Percentiles rank a stretch among this genome's conserved stretches.
These are phyloP conservation scores for Leucoagaricus sp. DNA, from an alignment of 1,284 basidiomycete species.

Conservation along the genomic window DNA sequence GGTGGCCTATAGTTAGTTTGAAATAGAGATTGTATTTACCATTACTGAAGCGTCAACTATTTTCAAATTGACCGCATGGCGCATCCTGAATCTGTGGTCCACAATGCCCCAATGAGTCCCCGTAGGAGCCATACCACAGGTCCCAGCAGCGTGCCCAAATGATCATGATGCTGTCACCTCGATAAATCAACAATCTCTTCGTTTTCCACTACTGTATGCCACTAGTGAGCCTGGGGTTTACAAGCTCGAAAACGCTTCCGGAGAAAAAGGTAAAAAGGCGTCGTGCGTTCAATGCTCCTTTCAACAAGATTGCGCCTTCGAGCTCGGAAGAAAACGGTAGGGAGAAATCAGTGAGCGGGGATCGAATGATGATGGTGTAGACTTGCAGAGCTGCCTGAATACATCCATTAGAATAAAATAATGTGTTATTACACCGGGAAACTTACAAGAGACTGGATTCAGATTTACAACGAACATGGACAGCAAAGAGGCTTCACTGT, in stretches of 20 bases:
- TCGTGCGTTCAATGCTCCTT: conserved; percentile 15
- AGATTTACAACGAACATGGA: conserved; percentile 4
- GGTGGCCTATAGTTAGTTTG: not conserved
- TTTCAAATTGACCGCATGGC: conserved; percentile 35
- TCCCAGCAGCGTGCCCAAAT: conserved; percentile 27
- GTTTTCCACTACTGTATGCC: not conserved
- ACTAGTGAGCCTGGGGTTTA: too few relatives aligned
- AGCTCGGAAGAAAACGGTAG: conserved; percentile 2
- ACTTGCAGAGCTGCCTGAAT: conserved; percentile 1
- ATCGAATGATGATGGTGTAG: conserved; percentile 10
- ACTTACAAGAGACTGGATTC: conserved; percentile 16
- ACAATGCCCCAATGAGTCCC: conserved; percentile 27
- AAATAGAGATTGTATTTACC: conserved; percentile 11
- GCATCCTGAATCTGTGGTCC: conserved; percentile 42
- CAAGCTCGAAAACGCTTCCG: not conserved
- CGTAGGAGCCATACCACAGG: conserved; percentile 28
- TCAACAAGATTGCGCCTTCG: conserved; percentile 16
- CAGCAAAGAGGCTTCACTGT: not conserved
- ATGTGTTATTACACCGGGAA: too few relatives aligned
- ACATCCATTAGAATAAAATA: not conserved
- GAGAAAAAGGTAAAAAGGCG: conserved; percentile 16
- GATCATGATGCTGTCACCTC: conserved; percentile 38
- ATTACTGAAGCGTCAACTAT: conserved; percentile 43
- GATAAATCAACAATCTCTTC: not conserved
- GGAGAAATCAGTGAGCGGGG: conserved; percentile 15